Evolutionary conservation across 495 filamentous ascomycete species (phyloP).

Genomic region (Amphirosellinia nigrospora): DNA sequence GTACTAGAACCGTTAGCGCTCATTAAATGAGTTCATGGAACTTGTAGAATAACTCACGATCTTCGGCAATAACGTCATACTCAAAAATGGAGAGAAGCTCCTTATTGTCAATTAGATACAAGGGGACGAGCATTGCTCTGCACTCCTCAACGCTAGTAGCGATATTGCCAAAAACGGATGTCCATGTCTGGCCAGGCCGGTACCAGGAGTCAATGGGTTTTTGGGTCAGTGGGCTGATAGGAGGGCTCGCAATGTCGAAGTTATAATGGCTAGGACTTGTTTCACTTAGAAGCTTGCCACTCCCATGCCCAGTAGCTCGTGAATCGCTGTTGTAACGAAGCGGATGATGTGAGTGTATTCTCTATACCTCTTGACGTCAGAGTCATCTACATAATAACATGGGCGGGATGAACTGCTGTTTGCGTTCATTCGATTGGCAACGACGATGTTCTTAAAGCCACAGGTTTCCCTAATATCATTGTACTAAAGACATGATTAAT

Average conservation of each 20-base stretch:
- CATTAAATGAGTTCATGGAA: too few species aligned
- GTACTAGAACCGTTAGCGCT: conserved; percentile 36
- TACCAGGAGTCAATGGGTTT: conserved; percentile 54
- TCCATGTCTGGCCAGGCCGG: conserved; percentile 56
- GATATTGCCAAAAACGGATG: conserved; percentile 50
- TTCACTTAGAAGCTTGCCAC: conserved; percentile 40
- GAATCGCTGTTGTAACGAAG: too few species aligned
- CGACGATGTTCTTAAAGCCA: conserved; percentile 80
- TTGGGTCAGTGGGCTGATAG: conserved; percentile 50
- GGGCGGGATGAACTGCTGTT: too few species aligned
- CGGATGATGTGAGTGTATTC: too few species aligned
- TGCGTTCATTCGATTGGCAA: conserved; percentile 47
- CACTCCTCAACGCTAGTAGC: conserved; percentile 58
- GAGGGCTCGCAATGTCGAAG: conserved; percentile 50
- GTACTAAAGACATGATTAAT: conserved; percentile 50
- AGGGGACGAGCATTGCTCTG: conserved; percentile 43
- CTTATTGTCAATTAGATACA: not conserved
- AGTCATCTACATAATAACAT: too few species aligned
- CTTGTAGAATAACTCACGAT: not conserved
- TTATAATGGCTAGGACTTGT: conserved; percentile 47
- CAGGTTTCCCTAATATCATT: conserved; percentile 74
- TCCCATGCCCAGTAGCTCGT: not conserved
- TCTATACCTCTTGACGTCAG: too few species aligned
- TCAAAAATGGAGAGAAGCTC: not conserved
- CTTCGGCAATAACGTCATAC: not conserved